These are phyloP conservation scores for Sporodiniella umbellata DNA, from an alignment of 371 early-diverging fungal genomes.

Conservation along the genomic window DNA sequence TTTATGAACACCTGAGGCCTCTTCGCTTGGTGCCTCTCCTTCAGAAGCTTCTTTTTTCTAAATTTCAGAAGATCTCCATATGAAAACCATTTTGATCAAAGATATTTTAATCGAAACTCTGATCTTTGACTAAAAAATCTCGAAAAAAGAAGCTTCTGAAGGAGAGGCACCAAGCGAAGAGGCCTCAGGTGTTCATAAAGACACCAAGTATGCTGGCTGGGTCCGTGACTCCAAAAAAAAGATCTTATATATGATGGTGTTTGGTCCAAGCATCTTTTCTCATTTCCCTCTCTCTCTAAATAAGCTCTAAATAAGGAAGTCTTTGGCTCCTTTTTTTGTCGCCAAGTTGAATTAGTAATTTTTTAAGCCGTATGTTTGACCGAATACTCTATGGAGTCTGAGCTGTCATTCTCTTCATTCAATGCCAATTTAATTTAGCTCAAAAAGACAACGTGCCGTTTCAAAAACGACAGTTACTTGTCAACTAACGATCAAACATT, in stretches of 20 bases:
- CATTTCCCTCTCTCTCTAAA: background rate
- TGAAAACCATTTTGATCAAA: background rate
- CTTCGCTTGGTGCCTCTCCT: background rate
- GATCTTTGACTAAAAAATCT: background rate
- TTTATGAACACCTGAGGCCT: background rate
- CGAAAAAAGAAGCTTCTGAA: background rate
- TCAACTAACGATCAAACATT: too few relatives aligned
- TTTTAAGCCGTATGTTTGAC: background rate
- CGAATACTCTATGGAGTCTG: background rate
- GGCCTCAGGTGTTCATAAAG: background rate
- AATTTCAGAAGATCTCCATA: conserved; percentile 1
- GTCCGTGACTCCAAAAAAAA: conserved; percentile 1
- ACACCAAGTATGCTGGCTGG: background rate
- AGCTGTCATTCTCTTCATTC: background rate
- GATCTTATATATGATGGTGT: conserved; percentile 1
- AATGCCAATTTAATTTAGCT: background rate
- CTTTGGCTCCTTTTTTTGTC: background rate
- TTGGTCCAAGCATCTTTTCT: conserved; percentile 1
- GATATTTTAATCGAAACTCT: background rate
- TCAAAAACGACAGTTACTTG: too few relatives aligned
- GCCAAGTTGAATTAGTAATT: background rate
- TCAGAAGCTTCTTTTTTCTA: background rate
- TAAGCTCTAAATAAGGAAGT: background rate
- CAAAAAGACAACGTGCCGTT: background rate
- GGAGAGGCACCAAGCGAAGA: background rate